Conservation (phyloP, 2,329 filamentous ascomycete species). For the Exophiala lecanii-corni region DNA sequence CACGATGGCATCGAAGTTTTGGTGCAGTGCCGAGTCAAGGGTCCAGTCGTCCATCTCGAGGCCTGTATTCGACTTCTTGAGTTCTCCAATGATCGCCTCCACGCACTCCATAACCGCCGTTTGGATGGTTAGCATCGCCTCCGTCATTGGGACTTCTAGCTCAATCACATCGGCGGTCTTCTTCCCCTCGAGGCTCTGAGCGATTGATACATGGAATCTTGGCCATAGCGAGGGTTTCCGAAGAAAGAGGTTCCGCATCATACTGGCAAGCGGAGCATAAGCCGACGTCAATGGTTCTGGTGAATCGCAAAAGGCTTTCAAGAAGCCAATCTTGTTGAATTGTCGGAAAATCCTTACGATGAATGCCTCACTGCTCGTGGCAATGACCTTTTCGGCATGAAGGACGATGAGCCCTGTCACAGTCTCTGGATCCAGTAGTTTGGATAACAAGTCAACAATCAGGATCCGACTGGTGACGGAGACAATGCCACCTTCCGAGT, state of each 20-base stretch:
- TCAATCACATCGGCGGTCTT: conserved; percentile 96
- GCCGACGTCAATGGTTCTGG: conserved; percentile 86
- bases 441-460: conserved; percentile 87
- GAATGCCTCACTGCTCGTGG: conserved; percentile 89
- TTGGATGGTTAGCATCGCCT: conserved; percentile 88
- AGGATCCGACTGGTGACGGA: conserved; percentile 94
- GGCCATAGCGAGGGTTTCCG: conserved; percentile 87
- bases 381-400: conserved; percentile 77
- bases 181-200: conserved; percentile 81
- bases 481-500: conserved; percentile 81
- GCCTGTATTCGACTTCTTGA: conserved; percentile 84
- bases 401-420: conserved; percentile 83
- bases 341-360: conserved; percentile 91
- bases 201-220: conserved; percentile 85
- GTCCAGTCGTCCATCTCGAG: conserved; percentile 98
- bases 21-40: conserved; percentile 83
- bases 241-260: conserved; percentile 89
- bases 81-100: conserved; percentile 85
- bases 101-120: conserved; percentile 94
- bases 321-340: conserved; percentile 86
- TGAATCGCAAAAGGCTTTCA: conserved; percentile 93
- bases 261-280: conserved; percentile 80
- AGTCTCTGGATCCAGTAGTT: conserved; percentile 70
- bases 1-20: conserved; percentile 85
- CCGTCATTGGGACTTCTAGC: conserved; percentile 92